A percentile compares a stretch with the other conserved stretches of the same genome.
These are phyloP conservation scores for Sinapis alba DNA, from an alignment of 441 rosid species.

Conservation along the genomic window DNA sequence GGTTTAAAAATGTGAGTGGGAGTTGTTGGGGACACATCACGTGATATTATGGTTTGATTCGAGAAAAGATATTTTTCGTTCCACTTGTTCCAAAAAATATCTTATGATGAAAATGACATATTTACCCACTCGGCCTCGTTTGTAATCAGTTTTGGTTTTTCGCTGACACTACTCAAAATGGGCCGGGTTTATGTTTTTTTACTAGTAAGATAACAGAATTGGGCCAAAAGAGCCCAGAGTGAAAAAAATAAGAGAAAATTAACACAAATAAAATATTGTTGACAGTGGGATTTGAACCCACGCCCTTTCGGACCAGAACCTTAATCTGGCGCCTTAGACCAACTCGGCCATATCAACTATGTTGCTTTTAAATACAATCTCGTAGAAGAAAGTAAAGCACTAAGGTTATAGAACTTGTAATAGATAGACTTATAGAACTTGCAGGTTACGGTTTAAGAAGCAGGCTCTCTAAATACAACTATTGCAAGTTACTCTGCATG, in stretches of 20 bases:
- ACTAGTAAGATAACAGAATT: background rate
- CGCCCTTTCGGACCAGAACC: constrained; percentile 99
- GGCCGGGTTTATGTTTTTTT: background rate
- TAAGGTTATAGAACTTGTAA: background rate
- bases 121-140: background rate
- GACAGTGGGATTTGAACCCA: constrained; percentile 98
- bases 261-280: constrained; percentile 43
- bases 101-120: background rate
- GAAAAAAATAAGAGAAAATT: background rate
- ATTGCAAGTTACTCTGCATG: background rate
- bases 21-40: constrained; percentile 38
- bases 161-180: background rate
- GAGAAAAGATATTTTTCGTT: constrained; percentile 18
- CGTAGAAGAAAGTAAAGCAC: background rate
- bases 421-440: background rate
- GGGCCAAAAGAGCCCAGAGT: background rate
- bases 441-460: background rate
- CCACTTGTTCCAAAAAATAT: constrained; percentile 13
- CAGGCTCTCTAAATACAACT: background rate
- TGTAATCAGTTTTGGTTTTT: background rate
- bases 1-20: constrained; percentile 3
- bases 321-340: constrained; percentile 99
- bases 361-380: no score
- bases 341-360: constrained; percentile 96
- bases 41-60: constrained; percentile 26